Evolutionary conservation across 768 basidiomycete species (phyloP).

Genomic region (Kwoniella mangroviensis): DNA sequence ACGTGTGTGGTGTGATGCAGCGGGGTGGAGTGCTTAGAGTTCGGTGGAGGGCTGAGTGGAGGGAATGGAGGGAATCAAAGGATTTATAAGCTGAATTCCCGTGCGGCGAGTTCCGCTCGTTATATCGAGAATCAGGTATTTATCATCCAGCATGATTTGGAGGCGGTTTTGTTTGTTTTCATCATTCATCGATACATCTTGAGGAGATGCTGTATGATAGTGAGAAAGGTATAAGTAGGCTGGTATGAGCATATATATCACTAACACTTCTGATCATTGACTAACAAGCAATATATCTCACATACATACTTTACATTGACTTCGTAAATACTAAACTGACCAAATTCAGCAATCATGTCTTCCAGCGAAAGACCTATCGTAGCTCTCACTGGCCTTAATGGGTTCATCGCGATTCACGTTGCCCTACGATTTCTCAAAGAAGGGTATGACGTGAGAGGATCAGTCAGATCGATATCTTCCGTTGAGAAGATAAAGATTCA

Average conservation of each 20-base stretch:
- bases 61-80: background rate
- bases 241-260: background rate
- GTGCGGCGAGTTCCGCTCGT: constrained; percentile 1
- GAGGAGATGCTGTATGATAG: background rate
- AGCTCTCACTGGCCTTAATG: constrained; percentile 41
- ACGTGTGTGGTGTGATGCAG: background rate
- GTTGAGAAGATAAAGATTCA: constrained; percentile 24
- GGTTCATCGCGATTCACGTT: constrained; percentile 37
- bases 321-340: background rate
- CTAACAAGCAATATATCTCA: background rate
- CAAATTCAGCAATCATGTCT: background rate
- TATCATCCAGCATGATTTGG: constrained; percentile 4
- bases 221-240: background rate
- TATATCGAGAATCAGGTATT: background rate
- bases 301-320: too few relatives aligned
- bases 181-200: background rate
- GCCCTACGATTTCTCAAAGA: constrained; percentile 38
- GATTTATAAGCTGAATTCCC: constrained; percentile 6
- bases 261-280: background rate
- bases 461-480: constrained; percentile 31
- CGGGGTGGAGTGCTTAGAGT: constrained; percentile 4
- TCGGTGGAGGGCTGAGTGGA: constrained; percentile 3
- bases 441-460: constrained; percentile 43
- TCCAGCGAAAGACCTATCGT: constrained; percentile 20
- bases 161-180: background rate